phyloP scores from a whole-genome alignment of 2,329 filamentous ascomycete species.

The Calonectria pseudoturangicola region DNA sequence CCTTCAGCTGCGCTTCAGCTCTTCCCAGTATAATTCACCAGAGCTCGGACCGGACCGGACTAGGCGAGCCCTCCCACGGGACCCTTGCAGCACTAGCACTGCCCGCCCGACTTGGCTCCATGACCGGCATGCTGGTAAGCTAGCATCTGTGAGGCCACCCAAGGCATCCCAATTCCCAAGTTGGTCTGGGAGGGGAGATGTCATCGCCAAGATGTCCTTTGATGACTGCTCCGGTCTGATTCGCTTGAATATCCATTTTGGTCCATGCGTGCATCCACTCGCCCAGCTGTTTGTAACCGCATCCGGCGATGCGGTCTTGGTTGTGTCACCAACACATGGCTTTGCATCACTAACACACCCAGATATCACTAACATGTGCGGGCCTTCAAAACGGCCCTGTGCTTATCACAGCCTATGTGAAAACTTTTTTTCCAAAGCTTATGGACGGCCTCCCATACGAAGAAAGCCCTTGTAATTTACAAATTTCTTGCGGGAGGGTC shows the following conservation, averaged over 20 bases:
- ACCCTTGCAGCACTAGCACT: conserved; percentile 32
- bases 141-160: conserved; percentile 4
- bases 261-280: not conserved
- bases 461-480: not conserved
- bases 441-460: conserved; percentile 1
- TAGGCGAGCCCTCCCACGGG: conserved; percentile 8
- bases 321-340: conserved; percentile 12
- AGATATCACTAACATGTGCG: not conserved
- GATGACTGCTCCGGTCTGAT: conserved; percentile 2
- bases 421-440: not conserved
- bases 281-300: not conserved
- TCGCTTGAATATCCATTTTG: conserved; percentile 4
- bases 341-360: not conserved
- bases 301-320: not conserved
- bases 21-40: not conserved
- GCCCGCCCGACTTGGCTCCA: conserved; percentile 20
- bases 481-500: not conserved
- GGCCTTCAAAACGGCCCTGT: not conserved
- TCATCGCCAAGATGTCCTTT: conserved; percentile 3
- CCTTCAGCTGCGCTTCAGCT: conserved; percentile 11
- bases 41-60: not conserved
- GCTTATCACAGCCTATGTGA: not conserved
- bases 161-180: not conserved
- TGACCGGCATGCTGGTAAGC: conserved; percentile 27
- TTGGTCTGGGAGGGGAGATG: not conserved